Percentiles rank a stretch among this genome's conserved stretches.
Evolutionary conservation across 306 rosid species (phyloP).

Genomic region (Senna siamea): DNA sequence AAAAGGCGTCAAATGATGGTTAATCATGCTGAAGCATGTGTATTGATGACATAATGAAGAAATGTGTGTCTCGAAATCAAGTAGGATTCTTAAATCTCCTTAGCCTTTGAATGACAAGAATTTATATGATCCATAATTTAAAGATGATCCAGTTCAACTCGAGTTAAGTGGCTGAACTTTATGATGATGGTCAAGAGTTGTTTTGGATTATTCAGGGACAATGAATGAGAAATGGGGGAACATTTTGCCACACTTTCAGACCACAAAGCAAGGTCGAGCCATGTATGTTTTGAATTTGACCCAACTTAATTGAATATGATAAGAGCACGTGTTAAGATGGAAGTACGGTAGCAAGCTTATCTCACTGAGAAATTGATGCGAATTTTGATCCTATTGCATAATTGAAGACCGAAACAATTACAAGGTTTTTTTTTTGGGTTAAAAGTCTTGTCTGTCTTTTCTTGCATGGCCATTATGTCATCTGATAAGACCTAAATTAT

Average conservation of each 20-base stretch:
- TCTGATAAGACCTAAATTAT: too few species aligned
- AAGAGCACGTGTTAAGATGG: background rate
- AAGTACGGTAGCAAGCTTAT: background rate
- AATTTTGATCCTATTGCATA: too few species aligned
- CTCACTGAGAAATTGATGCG: too few species aligned
- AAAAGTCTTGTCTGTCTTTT: too few species aligned
- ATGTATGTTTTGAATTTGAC: background rate
- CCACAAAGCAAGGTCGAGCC: background rate
- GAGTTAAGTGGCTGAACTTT: background rate
- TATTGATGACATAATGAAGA: conserved; percentile 3
- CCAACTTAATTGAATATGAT: background rate
- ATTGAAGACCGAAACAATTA: too few species aligned
- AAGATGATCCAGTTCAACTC: background rate
- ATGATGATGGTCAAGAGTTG: background rate
- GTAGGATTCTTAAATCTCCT: background rate
- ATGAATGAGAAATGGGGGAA: background rate
- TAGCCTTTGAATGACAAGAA: background rate
- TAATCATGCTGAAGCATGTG: conserved; percentile 1
- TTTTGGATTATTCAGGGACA: background rate
- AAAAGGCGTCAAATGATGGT: conserved; percentile 23
- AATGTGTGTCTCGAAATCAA: background rate
- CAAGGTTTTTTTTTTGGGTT: too few species aligned
- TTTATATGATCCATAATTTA: background rate
- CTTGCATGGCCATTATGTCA: too few species aligned
- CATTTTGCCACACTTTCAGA: background rate